A percentile compares a stretch with the other conserved stretches of the same genome.
Conservation (phyloP, 2,329 filamentous ascomycete species). For the Aspergillus cejpii region DNA sequence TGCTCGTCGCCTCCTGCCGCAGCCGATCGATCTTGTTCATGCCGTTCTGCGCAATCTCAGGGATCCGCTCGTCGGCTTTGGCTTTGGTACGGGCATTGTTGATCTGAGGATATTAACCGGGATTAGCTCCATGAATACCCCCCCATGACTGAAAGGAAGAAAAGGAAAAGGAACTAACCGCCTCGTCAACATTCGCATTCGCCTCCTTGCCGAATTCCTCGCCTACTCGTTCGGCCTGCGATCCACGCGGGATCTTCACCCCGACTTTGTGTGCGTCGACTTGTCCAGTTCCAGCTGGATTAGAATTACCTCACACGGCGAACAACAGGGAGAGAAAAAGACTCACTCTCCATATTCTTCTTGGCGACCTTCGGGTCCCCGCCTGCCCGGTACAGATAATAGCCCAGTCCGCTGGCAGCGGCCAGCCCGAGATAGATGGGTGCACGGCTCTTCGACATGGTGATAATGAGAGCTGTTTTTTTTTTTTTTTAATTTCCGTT, state of each 20-base stretch:
- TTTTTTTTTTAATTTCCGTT: background rate
- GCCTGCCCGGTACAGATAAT: constrained; percentile 86
- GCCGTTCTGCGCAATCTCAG: constrained; percentile 56
- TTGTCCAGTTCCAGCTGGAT: constrained; percentile 33
- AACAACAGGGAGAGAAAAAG: background rate
- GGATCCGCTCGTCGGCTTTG: constrained; percentile 53
- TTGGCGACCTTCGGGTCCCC: constrained; percentile 75
- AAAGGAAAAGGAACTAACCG: constrained; percentile 48
- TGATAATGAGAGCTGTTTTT: constrained; percentile 9
- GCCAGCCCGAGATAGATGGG: constrained; percentile 46
- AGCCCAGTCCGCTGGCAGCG: constrained; percentile 64
- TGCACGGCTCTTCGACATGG: constrained; percentile 34
- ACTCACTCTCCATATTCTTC: constrained; percentile 76
- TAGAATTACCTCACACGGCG: background rate
- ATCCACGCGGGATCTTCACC: constrained; percentile 57
- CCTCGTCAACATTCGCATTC: constrained; percentile 61
- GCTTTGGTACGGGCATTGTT: constrained; percentile 54
- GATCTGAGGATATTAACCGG: too few relatives aligned
- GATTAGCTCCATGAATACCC: background rate
- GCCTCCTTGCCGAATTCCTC: constrained; percentile 56
- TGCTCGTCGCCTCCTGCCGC: constrained; percentile 55
- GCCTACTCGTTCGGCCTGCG: constrained; percentile 58
- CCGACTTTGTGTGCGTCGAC: constrained; percentile 69
- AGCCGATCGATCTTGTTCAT: constrained; percentile 53
- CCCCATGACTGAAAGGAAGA: background rate